These are phyloP conservation scores for Hypoxylon sp. DNA, from an alignment of 2,329 filamentous ascomycete species.

Conservation along the genomic window DNA sequence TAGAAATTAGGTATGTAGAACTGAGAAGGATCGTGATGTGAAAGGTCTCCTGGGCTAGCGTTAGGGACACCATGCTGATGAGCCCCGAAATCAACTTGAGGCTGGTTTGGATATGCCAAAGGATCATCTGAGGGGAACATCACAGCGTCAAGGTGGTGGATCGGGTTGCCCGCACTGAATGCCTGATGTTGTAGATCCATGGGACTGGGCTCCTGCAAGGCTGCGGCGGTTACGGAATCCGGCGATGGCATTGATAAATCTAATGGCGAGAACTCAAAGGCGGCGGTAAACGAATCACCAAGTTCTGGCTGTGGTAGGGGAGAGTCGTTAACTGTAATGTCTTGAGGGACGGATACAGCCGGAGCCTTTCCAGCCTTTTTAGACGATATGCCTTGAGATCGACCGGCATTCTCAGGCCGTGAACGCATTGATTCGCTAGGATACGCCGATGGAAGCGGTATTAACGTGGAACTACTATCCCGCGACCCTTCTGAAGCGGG, in stretches of 20 bases:
- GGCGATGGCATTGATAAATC: constrained; percentile 49
- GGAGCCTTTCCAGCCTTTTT: constrained; percentile 48
- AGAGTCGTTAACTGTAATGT: constrained; percentile 40
- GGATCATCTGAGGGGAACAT: constrained; percentile 87
- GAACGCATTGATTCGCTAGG: constrained; percentile 45
- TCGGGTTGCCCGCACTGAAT: constrained; percentile 59
- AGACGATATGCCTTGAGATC: constrained; percentile 41
- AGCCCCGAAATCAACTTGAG: constrained; percentile 73
- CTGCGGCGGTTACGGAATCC: constrained; percentile 46
- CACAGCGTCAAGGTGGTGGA: constrained; percentile 81
- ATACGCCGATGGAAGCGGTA: constrained; percentile 51
- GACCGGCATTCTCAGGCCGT: constrained; percentile 35
- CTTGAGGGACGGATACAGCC: constrained; percentile 37
- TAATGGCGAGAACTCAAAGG: constrained; percentile 49
- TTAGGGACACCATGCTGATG: constrained; percentile 53
- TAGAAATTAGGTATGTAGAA: constrained; percentile 69
- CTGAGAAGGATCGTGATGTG: constrained; percentile 57
- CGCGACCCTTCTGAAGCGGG: constrained; percentile 64
- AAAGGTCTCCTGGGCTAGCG: constrained; percentile 52
- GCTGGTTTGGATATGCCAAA: constrained; percentile 84
- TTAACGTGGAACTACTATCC: constrained; percentile 51
- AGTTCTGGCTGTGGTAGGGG: constrained; percentile 45
- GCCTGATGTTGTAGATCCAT: constrained; percentile 49
- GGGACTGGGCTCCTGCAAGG: constrained; percentile 52
- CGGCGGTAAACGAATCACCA: constrained; percentile 43